Base-by-base conservation (phyloP, 148 eudicot genomes). In the Bassia scoparia region DNA sequence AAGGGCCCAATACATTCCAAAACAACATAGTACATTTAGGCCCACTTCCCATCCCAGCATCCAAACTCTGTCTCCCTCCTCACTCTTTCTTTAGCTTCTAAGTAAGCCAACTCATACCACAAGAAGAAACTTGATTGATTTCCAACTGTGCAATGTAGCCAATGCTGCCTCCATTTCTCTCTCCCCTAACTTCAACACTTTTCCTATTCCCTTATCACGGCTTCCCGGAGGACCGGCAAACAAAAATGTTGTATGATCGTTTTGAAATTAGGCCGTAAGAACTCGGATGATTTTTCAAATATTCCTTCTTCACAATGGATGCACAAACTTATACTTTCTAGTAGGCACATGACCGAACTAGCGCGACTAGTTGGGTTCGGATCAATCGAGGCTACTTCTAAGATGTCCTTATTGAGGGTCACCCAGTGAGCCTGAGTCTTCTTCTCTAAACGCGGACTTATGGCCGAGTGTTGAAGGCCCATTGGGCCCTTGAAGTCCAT, bases 1-100 rank as follows among this genome's bases (percentile, higher is more conserved):
- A 80, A 89, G 79, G 94, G 86, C 85, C 85, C 78, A 24, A 85
- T 27, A 78, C 95, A 89, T 72, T 92, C 80, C 87, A 90, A 85
- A 4, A 87, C 90, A 68, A 89, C 63, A 68, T 89, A 26, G 68
- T 84, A 59, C 90, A 86, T 74, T 92, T 92, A 0, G 82, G 81
- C 74, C 97, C 97, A 81, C 82, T 89, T 29, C 97, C 97, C 81
- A 88, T 80, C 13, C 96, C 90, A 92, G 78, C 71, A 83, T 87
- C 92, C 88, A 92, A 68, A 92, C 88, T 55, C 72, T 86, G 21
- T 87, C 94, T 38, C 95, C 92, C 56, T 69, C 72, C 73, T 89
- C 31, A 92, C 84, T 72, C 85, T 88, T 33, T 83, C 87, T 64
- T 92, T 89, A 11, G 82, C 94, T 67, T 91, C 97, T 69, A 86